A percentile compares a stretch with the other conserved stretches of the same genome.
Evolutionary conservation across 2,329 filamentous ascomycete species (phyloP).

Genomic region (Sclerotinia minor): DNA sequence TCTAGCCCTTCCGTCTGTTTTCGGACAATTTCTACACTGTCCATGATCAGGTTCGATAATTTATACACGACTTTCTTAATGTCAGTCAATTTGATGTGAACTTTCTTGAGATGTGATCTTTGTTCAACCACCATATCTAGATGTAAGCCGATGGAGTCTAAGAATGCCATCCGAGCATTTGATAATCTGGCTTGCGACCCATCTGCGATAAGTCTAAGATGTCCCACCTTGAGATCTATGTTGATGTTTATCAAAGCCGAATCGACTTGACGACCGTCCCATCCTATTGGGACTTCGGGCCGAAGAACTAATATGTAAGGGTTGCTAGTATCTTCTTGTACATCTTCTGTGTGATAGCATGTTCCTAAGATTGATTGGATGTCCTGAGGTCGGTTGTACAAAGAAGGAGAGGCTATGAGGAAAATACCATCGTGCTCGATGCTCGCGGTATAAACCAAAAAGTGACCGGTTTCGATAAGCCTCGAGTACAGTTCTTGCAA

Average conservation of each 20-base stretch:
- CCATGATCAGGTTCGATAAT: conserved; percentile 97
- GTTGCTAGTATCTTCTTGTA: conserved; percentile 71
- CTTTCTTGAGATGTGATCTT: conserved; percentile 87
- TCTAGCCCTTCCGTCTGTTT: conserved; percentile 80
- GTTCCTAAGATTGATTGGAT: conserved; percentile 84
- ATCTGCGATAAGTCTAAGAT: conserved; percentile 84
- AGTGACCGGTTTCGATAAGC: conserved; percentile 79
- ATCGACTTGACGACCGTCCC: conserved; percentile 76
- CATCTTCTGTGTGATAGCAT: conserved; percentile 69
- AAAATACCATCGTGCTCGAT: conserved; percentile 75
- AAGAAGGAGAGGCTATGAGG: conserved; percentile 78
- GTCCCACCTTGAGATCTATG: conserved; percentile 82
- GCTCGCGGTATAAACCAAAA: conserved; percentile 73
- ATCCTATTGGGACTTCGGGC: conserved; percentile 75
- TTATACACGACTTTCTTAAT: conserved; percentile 96
- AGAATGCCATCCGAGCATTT: conserved; percentile 75
- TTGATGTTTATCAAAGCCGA: conserved; percentile 74
- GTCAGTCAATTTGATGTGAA: conserved; percentile 86
- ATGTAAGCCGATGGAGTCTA: conserved; percentile 77
- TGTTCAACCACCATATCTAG: conserved; percentile 90
- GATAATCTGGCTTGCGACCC: conserved; percentile 77
- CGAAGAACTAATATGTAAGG: conserved; percentile 84
- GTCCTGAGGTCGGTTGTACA: conserved; percentile 74
- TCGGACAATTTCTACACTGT: conserved; percentile 91
- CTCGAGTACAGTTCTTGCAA: conserved; percentile 78